Evolutionary conservation across 2,329 filamentous ascomycete genomes (phyloP).

Genomic region (Epichloe festucae): DNA sequence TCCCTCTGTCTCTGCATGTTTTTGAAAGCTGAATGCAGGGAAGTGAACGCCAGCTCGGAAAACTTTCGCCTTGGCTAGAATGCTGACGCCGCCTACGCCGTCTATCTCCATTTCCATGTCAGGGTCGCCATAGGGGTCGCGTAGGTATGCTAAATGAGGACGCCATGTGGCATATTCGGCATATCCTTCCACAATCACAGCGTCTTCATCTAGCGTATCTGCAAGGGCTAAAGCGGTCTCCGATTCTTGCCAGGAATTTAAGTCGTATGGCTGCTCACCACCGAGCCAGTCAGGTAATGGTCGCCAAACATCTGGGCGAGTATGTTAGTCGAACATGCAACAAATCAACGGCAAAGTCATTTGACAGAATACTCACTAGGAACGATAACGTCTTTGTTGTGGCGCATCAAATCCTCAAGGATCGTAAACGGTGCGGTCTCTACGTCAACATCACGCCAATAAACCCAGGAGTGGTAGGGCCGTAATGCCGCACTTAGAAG

Average conservation of each 20-base stretch:
- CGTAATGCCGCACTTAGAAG: conserved; percentile 82
- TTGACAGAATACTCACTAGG: conserved; percentile 57
- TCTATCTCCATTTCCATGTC: conserved; percentile 99
- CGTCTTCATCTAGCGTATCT: conserved; percentile 91
- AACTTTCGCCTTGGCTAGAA: conserved; percentile 87
- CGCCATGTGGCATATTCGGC: conserved; percentile 98
- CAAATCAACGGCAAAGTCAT: not conserved
- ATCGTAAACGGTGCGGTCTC: conserved; percentile 96
- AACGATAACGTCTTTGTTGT: conserved; percentile 97
- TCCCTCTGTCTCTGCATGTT: conserved; percentile 94
- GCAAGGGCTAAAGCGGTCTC: conserved; percentile 89
- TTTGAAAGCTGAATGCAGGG: conserved; percentile 96
- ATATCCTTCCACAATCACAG: conserved; percentile 97
- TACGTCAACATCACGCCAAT: conserved; percentile 97
- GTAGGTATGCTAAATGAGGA: conserved; percentile 89
- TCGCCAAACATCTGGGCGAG: conserved; percentile 72
- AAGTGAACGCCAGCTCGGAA: conserved; percentile 95
- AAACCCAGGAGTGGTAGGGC: conserved; percentile 97
- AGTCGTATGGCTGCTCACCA: conserved; percentile 92
- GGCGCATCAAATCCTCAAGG: conserved; percentile 92
- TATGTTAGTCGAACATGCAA: conserved; percentile 12
- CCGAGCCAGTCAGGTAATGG: conserved; percentile 98
- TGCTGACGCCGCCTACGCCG: conserved; percentile 93
- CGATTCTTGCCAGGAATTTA: conserved; percentile 99
- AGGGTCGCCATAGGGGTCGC: conserved; percentile 92